Evolutionary conservation across 345 rosid genomes (phyloP).

Genomic region (Hypericum perforatum): DNA sequence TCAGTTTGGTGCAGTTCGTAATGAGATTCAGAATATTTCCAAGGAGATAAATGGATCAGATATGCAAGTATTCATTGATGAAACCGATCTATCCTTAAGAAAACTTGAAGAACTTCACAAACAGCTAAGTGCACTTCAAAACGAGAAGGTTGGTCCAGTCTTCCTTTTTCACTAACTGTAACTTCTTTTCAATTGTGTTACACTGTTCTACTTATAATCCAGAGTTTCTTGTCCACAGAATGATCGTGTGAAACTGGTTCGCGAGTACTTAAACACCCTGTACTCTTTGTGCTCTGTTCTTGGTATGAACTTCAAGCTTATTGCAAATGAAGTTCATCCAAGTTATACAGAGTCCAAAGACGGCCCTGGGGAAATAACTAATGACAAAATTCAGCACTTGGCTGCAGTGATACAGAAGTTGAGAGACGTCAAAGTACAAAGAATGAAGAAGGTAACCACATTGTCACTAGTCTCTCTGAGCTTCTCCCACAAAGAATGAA

Average conservation of each 20-base stretch:
- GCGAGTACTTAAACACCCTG: conserved; percentile 38
- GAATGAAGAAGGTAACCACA: conserved; percentile 68
- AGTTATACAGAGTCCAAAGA: conserved; percentile 38
- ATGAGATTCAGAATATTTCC: conserved; percentile 40
- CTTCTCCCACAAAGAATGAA: too few species aligned
- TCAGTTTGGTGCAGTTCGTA: conserved; percentile 60
- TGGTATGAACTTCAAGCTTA: conserved; percentile 58
- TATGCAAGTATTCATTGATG: conserved; percentile 36
- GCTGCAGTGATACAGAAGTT: conserved; percentile 36
- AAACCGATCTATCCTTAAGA: conserved; percentile 65
- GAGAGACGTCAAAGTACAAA: conserved; percentile 65
- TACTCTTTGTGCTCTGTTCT: conserved; percentile 57
- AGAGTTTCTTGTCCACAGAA: conserved; percentile 27
- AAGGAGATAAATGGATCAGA: conserved; percentile 49
- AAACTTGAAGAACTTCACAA: conserved; percentile 67
- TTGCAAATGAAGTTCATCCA: conserved; percentile 45
- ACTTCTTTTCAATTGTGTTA: not conserved
- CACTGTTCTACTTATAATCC: not conserved
- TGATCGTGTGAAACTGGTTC: conserved; percentile 55
- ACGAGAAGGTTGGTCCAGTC: conserved; percentile 49
- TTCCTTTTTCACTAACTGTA: conserved; percentile 1
- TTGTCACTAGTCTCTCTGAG: too few species aligned
- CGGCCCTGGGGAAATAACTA: conserved; percentile 43
- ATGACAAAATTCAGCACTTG: conserved; percentile 46
- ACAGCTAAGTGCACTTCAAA: conserved; percentile 55